Base-by-base conservation (phyloP, 257 asterid species). In the Nicotiana knightiana region DNA sequence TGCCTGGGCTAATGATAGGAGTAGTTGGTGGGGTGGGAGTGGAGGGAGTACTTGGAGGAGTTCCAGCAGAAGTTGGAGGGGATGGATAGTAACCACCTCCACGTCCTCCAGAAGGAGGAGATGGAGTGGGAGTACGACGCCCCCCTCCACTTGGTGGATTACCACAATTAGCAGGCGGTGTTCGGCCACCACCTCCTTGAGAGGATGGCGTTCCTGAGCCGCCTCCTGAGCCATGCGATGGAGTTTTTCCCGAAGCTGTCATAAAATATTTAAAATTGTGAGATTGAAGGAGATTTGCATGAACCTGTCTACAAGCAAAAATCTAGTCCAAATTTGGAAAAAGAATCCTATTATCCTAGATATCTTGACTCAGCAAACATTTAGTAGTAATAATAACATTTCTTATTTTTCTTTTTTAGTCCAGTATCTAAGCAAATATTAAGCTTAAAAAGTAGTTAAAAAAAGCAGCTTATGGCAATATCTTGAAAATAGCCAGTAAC, bases 111-210 rank as follows among this genome's bases (percentile, higher is more conserved):
- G 85, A 28, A 6, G 93, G 89, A 11, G 94, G 88, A 28, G 87
- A 63, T 4, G 91, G 94, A 13, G 86, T 88, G 10, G 89, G 85
- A 68, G 67, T 88, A 84, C 83, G 82, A 67, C 85, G 91, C 0
- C 93, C 90, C n/a, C 94, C 94, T 30, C 91, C 67, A 48, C 33
- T 89, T 12, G 99, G 97, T 0, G 97, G 97, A 81, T 58, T 88
- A 13, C 93, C 95, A 70, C 97, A 91, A 89, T 86, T 88, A 43
- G 89, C 39, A 1, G 96, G 91, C 15, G 97, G 96, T 16, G 89
- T 73, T 33, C 91, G 77, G 84, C 75, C 70, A 46, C 88, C 83
- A 12, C 91, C 87, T 39, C 91, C 91, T 68, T 88, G 91, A 11
- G 89, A 82, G 5, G 93, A 91, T 59, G 90, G 76, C 35, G 82